phyloP scores from a whole-genome alignment of 2,329 filamentous ascomycete species.

The Aplosporella prunicola region DNA sequence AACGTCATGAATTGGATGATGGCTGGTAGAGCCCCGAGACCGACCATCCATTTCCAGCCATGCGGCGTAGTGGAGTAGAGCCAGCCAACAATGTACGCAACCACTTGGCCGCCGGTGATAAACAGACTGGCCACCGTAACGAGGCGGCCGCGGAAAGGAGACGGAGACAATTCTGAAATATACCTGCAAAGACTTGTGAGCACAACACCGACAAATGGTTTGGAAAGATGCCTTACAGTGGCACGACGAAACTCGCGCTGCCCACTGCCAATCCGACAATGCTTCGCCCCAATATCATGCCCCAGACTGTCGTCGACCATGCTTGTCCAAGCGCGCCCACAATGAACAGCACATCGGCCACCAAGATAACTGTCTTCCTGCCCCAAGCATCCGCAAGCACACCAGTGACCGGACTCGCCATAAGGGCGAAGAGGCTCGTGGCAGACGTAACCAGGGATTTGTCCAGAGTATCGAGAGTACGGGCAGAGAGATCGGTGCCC shows the following conservation, averaged over 20 bases:
- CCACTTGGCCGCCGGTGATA: constrained; percentile 78
- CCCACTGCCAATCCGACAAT: constrained; percentile 24
- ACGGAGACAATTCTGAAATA: constrained; percentile 76
- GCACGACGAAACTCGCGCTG: constrained; percentile 23
- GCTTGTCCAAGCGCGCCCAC: constrained; percentile 23
- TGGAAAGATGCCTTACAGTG: constrained; percentile 15
- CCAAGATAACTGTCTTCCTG: constrained; percentile 71
- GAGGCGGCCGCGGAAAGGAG: constrained; percentile 64
- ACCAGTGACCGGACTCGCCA: constrained; percentile 47
- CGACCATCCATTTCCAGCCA: constrained; percentile 90
- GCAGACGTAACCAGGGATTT: constrained; percentile 50
- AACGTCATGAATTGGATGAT: constrained; percentile 60
- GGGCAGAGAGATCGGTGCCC: constrained; percentile 42
- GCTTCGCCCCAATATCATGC: constrained; percentile 23
- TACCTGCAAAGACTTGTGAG: constrained; percentile 37
- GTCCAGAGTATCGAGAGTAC: constrained; percentile 43
- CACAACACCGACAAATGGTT: not conserved
- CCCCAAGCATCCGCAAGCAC: constrained; percentile 62
- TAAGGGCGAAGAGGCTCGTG: constrained; percentile 48
- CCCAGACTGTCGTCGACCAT: constrained; percentile 18
- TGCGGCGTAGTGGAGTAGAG: constrained; percentile 48
- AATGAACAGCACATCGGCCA: constrained; percentile 43
- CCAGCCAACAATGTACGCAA: constrained; percentile 61
- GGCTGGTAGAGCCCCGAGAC: constrained; percentile 70
- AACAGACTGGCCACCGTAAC: constrained; percentile 77